Percentiles rank a stretch among this genome's conserved stretches.
Evolutionary conservation across 1,284 basidiomycete species (phyloP).

Genomic region (Cryptococcus jaspeensis): DNA sequence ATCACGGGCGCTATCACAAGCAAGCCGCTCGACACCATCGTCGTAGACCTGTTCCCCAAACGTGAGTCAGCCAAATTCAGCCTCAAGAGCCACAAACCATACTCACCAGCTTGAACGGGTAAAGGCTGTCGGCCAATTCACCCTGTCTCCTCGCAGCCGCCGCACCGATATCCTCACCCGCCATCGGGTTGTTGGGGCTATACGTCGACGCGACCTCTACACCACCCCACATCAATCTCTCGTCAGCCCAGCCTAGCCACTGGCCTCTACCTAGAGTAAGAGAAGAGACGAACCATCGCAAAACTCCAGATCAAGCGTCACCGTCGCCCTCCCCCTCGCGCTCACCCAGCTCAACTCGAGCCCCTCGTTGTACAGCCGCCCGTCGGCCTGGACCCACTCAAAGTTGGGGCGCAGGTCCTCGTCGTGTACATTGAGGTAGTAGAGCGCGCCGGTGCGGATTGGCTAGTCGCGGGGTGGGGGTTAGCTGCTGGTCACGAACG

Average conservation of each 20-base stretch:
- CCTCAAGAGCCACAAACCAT: neutral
- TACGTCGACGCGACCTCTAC: conserved; percentile 74
- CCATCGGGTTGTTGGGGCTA: conserved; percentile 71
- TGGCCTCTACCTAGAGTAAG: too few species aligned
- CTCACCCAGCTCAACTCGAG: conserved; percentile 79
- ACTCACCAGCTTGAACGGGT: conserved; percentile 72
- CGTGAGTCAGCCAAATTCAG: too few species aligned
- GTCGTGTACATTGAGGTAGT: conserved; percentile 84
- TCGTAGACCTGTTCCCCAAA: conserved; percentile 59
- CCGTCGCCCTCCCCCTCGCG: conserved; percentile 70
- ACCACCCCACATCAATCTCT: neutral
- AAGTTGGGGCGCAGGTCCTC: conserved; percentile 61
- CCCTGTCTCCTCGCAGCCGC: conserved; percentile 67
- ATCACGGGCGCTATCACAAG: conserved; percentile 75
- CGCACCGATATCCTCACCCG: conserved; percentile 77
- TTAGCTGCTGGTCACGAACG: conserved; percentile 1
- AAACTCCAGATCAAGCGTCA: conserved; percentile 76
- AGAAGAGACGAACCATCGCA: conserved; percentile 59
- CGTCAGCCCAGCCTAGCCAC: neutral
- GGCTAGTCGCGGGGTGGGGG: conserved; percentile 57
- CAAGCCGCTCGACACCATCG: conserved; percentile 80
- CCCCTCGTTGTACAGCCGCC: conserved; percentile 73
- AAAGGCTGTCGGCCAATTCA: conserved; percentile 65
- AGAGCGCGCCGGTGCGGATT: conserved; percentile 73
- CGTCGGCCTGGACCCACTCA: conserved; percentile 79